phyloP scores from a whole-genome alignment of 2,329 filamentous ascomycete species.

The Neodidymelliopsis sp. region DNA sequence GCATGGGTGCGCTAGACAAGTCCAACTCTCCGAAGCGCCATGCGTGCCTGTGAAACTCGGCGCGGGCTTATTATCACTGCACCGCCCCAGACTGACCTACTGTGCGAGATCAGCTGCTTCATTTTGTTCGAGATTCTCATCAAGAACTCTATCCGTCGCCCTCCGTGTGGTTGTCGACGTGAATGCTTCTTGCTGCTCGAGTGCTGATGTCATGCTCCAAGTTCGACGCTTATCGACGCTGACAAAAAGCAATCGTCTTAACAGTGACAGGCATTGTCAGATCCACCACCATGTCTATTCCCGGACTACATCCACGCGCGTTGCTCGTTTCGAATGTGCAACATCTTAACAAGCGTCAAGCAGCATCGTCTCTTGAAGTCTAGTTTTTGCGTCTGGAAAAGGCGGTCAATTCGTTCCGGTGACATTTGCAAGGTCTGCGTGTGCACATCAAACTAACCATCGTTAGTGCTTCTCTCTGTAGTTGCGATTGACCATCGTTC shows the following conservation, averaged over 20 bases:
- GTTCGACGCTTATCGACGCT: too few relatives aligned
- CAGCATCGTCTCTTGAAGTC: too few relatives aligned
- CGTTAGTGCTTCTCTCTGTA: not conserved
- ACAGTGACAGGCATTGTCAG: not conserved
- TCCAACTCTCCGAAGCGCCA: constrained; percentile 1
- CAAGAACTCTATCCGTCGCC: not conserved
- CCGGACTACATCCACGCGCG: not conserved
- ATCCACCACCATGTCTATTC: not conserved
- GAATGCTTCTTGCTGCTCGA: not conserved
- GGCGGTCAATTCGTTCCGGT: too few relatives aligned
- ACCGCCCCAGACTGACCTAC: constrained; percentile 8
- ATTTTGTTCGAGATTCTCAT: not conserved
- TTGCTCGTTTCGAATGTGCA: constrained; percentile 4
- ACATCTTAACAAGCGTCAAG: not conserved
- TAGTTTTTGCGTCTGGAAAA: too few relatives aligned
- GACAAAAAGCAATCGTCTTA: not conserved
- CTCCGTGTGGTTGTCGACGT: constrained; percentile 5
- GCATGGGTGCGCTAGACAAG: constrained; percentile 16
- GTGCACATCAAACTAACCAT: not conserved
- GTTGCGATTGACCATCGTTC: too few relatives aligned
- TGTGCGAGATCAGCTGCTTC: not conserved
- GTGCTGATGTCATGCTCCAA: constrained; percentile 8
- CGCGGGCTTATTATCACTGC: constrained; percentile 5
- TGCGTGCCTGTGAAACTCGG: constrained; percentile 6
- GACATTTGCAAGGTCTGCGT: too few relatives aligned